Conservation (phyloP, 164 flowering plant species). For the Vitis amurensis region DNA sequence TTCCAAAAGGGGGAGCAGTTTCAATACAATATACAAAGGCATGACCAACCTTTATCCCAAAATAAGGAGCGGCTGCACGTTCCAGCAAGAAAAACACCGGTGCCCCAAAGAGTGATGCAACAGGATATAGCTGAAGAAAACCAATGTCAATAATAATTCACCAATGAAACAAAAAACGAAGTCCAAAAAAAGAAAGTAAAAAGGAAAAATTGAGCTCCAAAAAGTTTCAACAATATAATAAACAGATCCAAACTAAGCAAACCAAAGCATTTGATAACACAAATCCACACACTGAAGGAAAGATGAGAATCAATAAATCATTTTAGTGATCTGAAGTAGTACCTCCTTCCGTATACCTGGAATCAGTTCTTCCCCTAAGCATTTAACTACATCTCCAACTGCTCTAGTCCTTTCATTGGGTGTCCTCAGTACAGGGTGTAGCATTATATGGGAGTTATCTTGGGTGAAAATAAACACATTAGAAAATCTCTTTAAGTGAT, state of each 20-base stretch:
- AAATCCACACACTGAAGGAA: not conserved
- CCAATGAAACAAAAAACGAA: not conserved
- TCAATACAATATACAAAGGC: not conserved
- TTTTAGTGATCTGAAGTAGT: conserved; percentile 21
- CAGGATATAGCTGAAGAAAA: conserved; percentile 73
- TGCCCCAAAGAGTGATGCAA: conserved; percentile 61
- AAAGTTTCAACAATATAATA: not conserved
- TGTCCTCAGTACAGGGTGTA: conserved; percentile 45
- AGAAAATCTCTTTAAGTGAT: conserved; percentile 48
- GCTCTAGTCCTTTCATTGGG: conserved; percentile 72
- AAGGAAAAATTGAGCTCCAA: not conserved
- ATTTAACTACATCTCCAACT: conserved; percentile 56
- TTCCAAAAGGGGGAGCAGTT: not conserved
- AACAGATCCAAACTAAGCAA: not conserved
- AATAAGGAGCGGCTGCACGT: conserved; percentile 96
- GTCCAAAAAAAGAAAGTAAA: not conserved
- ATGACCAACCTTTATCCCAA: conserved; percentile 79
- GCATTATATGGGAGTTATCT: conserved; percentile 33
- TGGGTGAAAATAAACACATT: conserved; percentile 53
- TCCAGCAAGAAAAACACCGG: conserved; percentile 70
- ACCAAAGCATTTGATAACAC: not conserved
- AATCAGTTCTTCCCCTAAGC: conserved; percentile 57
- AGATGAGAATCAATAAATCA: not conserved
- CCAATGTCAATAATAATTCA: conserved; percentile 6
- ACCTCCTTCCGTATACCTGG: conserved; percentile 96